Base-by-base conservation (phyloP, 2,329 filamentous ascomycete species). In the Phaeomoniella chlamydospora region DNA sequence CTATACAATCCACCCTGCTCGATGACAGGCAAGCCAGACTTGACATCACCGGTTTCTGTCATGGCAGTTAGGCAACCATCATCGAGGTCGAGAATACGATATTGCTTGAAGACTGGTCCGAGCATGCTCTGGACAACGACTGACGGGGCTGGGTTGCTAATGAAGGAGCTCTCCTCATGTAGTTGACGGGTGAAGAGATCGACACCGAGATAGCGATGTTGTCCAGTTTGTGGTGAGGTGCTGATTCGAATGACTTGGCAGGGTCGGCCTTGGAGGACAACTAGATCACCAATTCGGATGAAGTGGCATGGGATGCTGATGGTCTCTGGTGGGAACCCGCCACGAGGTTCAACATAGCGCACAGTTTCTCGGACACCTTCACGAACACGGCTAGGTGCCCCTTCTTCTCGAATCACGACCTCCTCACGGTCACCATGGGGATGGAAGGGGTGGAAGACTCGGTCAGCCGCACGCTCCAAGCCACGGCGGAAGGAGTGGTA, bases 241-340 rank as follows among this genome's bases (percentile, higher is more conserved):
- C 86, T 94, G 79, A 98, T 94, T 62, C 88, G 88, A 73, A 98
- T 98, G 64, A 98, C 88, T 77, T 98, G 90, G 82, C 86, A 96
- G 56, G 90, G 87, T 53, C 90, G 88, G 62, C 88, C 88, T 75
- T 98, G 90, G 49, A 98, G 85, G 70, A 96, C 92, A 67, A 98
- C 68, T 67, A 98, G 83, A 67, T 98, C 90, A 64, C 90, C 90
- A 54, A 96, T 83, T 70, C 90, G 90, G 70, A 98, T 88, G 74
- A 96, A 92, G 77, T 98, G 85, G 80, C 86, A 94, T 48, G 92
- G 90, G 64, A 98, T 94, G 59, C 87, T 88, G 62, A 96, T 87
- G 52, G 85, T 93, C 73, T 90, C 87, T 58, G 79, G 71, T 49
- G 59, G 32, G 55, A 61, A 18, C 50, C 59, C 39, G 54, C 65